These are phyloP conservation scores for Diaporthe amygdali DNA, from an alignment of 2,329 filamentous ascomycete species.

Conservation along the genomic window DNA sequence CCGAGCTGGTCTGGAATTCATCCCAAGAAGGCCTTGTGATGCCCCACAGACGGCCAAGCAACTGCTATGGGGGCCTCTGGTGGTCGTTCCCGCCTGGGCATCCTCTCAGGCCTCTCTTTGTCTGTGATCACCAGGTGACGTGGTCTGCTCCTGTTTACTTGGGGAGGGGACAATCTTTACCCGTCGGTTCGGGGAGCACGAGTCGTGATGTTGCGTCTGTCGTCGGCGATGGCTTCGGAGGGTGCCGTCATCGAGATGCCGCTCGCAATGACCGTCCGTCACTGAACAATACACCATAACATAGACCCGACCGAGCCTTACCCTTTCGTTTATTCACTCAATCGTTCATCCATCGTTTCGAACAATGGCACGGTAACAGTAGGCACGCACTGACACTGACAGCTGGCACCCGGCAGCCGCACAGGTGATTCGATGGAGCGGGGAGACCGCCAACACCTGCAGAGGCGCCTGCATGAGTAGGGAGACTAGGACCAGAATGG, in stretches of 20 bases:
- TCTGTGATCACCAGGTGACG: neutral
- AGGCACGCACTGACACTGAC: neutral
- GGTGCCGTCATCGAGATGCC: neutral
- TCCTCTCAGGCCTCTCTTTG: neutral
- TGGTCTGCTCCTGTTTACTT: neutral
- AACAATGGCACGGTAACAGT: neutral
- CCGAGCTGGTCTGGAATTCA: neutral
- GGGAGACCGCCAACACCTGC: slow-evolving; percentile 4
- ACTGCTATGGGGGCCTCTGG: no score
- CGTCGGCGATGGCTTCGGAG: neutral
- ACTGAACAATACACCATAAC: neutral
- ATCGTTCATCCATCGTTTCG: neutral
- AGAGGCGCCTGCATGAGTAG: slow-evolving; percentile 10
- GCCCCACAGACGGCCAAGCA: neutral
- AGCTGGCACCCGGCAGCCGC: neutral
- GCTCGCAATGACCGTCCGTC: neutral
- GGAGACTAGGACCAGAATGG: neutral
- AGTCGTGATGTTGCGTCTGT: neutral
- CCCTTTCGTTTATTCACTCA: neutral
- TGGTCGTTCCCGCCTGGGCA: neutral
- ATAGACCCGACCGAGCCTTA: neutral
- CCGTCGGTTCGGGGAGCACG: neutral
- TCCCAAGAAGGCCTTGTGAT: neutral
- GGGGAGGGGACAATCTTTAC: neutral
- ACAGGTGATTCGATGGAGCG: neutral